phyloP scores from a whole-genome alignment of 2,329 filamentous ascomycete species.

The Colletotrichum spaethianum region DNA sequence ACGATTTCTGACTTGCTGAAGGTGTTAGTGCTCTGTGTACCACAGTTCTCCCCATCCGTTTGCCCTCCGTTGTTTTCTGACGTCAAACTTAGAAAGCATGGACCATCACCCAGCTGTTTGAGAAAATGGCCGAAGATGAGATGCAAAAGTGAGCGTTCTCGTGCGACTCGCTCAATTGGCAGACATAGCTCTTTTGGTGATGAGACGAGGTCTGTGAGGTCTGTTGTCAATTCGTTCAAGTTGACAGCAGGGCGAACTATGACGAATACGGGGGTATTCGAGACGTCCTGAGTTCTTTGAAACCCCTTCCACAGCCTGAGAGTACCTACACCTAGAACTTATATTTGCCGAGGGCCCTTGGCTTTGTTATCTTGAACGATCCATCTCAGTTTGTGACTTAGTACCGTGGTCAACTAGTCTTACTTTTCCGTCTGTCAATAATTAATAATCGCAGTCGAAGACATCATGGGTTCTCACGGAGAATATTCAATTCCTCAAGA shows the following conservation, averaged over 20 bases:
- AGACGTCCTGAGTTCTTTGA: neutral
- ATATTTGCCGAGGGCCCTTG: neutral
- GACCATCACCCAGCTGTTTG: neutral
- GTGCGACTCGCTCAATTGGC: neutral
- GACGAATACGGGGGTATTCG: neutral
- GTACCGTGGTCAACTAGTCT: neutral
- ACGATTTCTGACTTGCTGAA: too few species aligned
- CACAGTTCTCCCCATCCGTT: too few species aligned
- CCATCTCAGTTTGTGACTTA: neutral
- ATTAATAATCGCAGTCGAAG: neutral
- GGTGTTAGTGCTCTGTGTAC: too few species aligned
- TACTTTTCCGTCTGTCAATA: too few species aligned
- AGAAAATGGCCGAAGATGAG: neutral
- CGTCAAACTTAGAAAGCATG: neutral
- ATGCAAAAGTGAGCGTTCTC: neutral
- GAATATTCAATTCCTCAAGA: conserved; percentile 37
- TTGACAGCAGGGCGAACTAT: neutral
- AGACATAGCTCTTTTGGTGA: neutral
- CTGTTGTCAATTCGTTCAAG: neutral
- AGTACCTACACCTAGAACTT: too few species aligned
- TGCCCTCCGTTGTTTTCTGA: neutral
- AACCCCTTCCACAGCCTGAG: neutral
- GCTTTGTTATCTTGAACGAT: too few species aligned
- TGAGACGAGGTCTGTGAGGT: conserved; percentile 7
- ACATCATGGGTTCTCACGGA: conserved; percentile 27